Conservation (phyloP, 768 basidiomycete genomes). For the Chiua virens region DNA sequence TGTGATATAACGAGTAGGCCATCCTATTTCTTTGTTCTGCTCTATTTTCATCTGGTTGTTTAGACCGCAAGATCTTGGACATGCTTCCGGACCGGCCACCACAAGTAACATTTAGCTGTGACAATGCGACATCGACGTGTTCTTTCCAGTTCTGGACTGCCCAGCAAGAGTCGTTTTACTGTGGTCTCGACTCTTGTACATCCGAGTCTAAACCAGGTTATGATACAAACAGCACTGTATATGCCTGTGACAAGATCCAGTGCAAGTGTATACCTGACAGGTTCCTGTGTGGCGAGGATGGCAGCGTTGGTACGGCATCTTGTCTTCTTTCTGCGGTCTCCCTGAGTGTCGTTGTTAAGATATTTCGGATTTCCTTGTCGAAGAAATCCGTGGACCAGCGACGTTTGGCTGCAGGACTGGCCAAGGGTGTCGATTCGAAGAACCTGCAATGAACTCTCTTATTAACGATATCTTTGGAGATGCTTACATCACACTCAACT, state of each 20-base stretch:
- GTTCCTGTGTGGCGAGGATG: constrained; percentile 95
- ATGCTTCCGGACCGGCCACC: constrained; percentile 87
- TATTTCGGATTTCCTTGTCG: constrained; percentile 88
- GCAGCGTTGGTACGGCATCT: constrained; percentile 76
- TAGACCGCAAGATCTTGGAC: constrained; percentile 94
- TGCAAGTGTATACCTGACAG: constrained; percentile 92
- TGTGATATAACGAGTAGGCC: constrained; percentile 95
- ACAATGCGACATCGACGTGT: constrained; percentile 60
- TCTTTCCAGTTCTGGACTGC: constrained; percentile 99
- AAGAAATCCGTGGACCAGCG: constrained; percentile 91
- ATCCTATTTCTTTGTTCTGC: background rate
- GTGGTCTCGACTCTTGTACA: constrained; percentile 72
- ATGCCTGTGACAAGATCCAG: constrained; percentile 79
- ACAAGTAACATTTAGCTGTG: constrained; percentile 96
- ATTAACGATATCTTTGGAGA: constrained; percentile 96
- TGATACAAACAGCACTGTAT: constrained; percentile 70
- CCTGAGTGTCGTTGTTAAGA: constrained; percentile 39
- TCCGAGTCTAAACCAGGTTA: constrained; percentile 49
- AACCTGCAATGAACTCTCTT: constrained; percentile 94
- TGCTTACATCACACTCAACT: constrained; percentile 80
- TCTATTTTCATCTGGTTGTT: background rate
- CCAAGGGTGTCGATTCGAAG: constrained; percentile 84
- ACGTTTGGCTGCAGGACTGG: constrained; percentile 75
- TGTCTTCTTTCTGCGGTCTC: background rate
- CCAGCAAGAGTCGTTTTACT: constrained; percentile 94